Evolutionary conservation across 768 basidiomycete genomes (phyloP).

Genomic region (Atractiella rhizophila): DNA sequence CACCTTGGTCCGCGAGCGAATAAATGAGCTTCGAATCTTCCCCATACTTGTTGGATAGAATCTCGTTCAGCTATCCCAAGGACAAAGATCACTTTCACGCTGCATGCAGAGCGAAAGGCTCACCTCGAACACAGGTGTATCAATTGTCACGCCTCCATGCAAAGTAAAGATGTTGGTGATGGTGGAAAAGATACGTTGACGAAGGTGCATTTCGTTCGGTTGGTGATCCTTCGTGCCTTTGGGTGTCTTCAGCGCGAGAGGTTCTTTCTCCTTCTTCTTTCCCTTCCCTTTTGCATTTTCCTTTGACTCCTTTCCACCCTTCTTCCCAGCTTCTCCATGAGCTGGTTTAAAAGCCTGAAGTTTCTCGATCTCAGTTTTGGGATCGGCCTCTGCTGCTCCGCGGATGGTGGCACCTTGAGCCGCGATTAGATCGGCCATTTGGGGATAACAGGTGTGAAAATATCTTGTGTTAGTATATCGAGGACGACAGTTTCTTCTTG

Average conservation of each 20-base stretch:
- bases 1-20: constrained; percentile 89
- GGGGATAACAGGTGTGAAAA: no score
- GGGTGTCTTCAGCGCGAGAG: constrained; percentile 13
- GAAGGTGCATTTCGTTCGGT: constrained; percentile 71
- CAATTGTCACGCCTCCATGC: constrained; percentile 73
- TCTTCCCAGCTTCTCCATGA: neutral
- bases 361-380: no score
- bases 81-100: no score
- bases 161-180: constrained; percentile 68
- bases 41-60: constrained; percentile 86
- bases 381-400: no score
- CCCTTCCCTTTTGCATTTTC: no score
- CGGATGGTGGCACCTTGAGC: no score
- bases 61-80: constrained; percentile 81
- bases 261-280: no score
- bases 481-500: no score
- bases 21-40: constrained; percentile 95
- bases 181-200: constrained; percentile 64
- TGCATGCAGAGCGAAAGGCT: no score
- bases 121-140: constrained; percentile 98
- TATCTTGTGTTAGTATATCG: no score
- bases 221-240: constrained; percentile 90
- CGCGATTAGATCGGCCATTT: no score
- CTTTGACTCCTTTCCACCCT: neutral
- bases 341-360: no score